These are phyloP conservation scores for Podospora pseudopauciseta DNA, from an alignment of 495 filamentous ascomycete genomes.

Conservation along the genomic window DNA sequence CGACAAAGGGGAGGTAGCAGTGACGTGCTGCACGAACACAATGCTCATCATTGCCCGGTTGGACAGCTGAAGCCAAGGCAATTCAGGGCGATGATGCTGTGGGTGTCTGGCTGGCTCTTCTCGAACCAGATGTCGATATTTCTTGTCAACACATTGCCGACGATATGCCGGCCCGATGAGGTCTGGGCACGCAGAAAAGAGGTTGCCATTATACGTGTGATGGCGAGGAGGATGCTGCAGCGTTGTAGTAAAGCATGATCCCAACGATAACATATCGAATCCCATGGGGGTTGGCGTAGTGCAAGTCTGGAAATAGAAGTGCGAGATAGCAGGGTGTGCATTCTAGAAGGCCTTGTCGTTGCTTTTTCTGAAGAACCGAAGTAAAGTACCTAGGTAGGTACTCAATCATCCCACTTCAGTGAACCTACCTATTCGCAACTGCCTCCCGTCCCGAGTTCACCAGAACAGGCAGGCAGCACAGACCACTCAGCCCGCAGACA, in stretches of 20 bases:
- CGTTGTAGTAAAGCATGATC: not conserved
- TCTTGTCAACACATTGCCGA: not conserved
- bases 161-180: not conserved
- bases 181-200: not conserved
- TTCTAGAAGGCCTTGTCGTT: not conserved
- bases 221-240: not conserved
- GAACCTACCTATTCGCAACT: too few species aligned
- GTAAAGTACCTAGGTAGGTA: not conserved
- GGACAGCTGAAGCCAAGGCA: too few species aligned
- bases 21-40: conserved; percentile 4
- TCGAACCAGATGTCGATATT: not conserved
- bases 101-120: too few species aligned
- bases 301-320: not conserved
- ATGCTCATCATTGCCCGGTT: not conserved
- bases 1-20: conserved; percentile 10
- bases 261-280: not conserved
- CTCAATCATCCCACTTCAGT: not conserved
- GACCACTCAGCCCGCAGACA: not conserved
- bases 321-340: not conserved
- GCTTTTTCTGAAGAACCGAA: not conserved
- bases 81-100: too few species aligned
- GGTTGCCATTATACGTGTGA: not conserved
- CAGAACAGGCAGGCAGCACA: not conserved
- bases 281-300: not conserved
- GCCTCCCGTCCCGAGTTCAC: too few species aligned